Conservation (phyloP, 495 filamentous ascomycete species). For the Aspergillus carlsbadensis region DNA sequence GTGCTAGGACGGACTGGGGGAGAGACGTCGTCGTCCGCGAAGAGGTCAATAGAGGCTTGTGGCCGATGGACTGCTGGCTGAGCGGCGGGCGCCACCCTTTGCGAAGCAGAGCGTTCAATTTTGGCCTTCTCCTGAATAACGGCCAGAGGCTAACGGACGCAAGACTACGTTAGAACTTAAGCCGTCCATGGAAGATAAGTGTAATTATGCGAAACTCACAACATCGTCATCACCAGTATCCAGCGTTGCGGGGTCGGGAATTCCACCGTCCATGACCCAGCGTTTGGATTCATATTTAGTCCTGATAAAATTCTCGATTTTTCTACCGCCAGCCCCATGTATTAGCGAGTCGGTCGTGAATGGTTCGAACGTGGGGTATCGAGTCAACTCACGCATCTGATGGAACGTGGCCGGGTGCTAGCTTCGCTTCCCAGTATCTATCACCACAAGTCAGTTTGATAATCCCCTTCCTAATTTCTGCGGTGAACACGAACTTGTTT, state of each 20-base stretch:
- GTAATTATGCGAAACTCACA: constrained; percentile 35
- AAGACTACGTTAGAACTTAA: constrained; percentile 21
- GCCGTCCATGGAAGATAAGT: neutral
- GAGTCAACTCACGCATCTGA: constrained; percentile 71
- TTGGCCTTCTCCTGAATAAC: constrained; percentile 73
- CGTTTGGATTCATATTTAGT: constrained; percentile 98
- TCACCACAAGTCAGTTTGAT: constrained; percentile 19
- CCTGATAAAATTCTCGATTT: constrained; percentile 98
- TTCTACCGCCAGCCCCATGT: constrained; percentile 41
- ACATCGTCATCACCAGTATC: constrained; percentile 83
- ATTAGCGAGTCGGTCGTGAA: constrained; percentile 7
- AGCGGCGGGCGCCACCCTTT: constrained; percentile 41
- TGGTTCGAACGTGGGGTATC: neutral
- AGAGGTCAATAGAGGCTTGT: constrained; percentile 57
- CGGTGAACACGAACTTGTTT: constrained; percentile 66
- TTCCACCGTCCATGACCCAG: constrained; percentile 96
- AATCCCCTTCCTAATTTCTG: constrained; percentile 7
- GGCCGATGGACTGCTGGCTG: constrained; percentile 41
- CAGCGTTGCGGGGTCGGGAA: constrained; percentile 87
- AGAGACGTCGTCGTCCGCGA: constrained; percentile 57
- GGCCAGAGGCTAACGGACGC: constrained; percentile 58
- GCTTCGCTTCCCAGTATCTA: constrained; percentile 93
- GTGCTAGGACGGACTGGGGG: constrained; percentile 65
- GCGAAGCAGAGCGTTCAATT: constrained; percentile 60
- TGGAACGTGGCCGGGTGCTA: constrained; percentile 88